phyloP scores from a whole-genome alignment of 2,329 filamentous ascomycete species.

The Cadophora malorum region DNA sequence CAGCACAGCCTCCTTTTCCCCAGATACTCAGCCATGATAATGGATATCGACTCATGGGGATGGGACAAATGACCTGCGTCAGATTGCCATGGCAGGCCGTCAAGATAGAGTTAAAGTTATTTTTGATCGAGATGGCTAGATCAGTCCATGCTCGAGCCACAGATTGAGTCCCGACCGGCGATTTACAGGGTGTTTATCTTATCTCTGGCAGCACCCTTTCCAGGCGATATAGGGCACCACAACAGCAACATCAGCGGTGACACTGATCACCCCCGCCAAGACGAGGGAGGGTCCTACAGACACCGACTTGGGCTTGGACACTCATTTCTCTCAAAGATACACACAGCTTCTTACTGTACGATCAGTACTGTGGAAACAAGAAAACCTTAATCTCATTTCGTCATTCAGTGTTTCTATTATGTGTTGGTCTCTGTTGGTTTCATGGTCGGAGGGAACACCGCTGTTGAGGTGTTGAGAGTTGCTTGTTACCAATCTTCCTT shows the following conservation, averaged over 20 bases:
- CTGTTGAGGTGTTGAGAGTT: not conserved
- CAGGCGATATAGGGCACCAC: not conserved
- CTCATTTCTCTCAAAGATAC: not conserved
- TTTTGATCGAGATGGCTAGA: not conserved
- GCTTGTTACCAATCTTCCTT: no score
- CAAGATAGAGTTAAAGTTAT: constrained; percentile 2
- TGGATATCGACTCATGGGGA: not conserved
- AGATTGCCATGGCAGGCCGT: constrained; percentile 6
- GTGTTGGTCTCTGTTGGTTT: not conserved
- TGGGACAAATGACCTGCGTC: constrained; percentile 11
- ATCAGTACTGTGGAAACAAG: not conserved
- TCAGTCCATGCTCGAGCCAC: not conserved
- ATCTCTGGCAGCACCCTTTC: not conserved
- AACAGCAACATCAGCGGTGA: not conserved
- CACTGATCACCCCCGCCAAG: not conserved
- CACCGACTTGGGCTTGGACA: not conserved
- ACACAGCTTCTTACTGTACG: not conserved
- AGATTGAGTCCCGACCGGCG: no score
- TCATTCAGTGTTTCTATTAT: not conserved
- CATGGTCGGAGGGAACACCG: not conserved
- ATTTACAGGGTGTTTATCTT: not conserved
- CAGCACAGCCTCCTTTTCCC: constrained; percentile 15
- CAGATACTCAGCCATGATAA: constrained; percentile 18
- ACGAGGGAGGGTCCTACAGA: not conserved
- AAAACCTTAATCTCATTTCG: not conserved